Evolutionary conservation across 768 basidiomycete species (phyloP).

Genomic region (Macrolepiota dolichaula): DNA sequence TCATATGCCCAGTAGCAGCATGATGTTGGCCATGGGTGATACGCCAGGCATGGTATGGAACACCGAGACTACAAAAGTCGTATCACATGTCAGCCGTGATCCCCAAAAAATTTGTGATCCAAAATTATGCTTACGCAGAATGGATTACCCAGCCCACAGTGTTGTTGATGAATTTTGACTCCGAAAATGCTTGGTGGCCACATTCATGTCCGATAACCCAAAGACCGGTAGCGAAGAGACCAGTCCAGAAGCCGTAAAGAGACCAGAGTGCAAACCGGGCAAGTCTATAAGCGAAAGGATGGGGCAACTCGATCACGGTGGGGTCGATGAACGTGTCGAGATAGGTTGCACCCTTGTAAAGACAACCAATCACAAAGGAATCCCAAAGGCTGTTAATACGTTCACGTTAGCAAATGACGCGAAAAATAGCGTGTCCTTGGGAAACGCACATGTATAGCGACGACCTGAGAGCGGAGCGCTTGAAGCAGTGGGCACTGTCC

Average conservation of each 20-base stretch:
- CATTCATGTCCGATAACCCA: conserved; percentile 97
- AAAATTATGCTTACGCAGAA: conserved; percentile 54
- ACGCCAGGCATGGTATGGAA: conserved; percentile 96
- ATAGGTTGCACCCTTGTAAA: conserved; percentile 66
- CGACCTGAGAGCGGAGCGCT: conserved; percentile 83
- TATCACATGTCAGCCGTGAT: conserved; percentile 19
- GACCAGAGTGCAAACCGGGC: conserved; percentile 72
- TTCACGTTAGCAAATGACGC: conserved; percentile 1
- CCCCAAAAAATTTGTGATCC: conserved; percentile 23
- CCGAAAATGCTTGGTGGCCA: conserved; percentile 95
- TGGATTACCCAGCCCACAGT: conserved; percentile 90
- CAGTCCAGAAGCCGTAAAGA: conserved; percentile 75
- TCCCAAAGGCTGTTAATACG: conserved; percentile 62
- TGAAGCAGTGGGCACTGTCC: conserved; percentile 76
- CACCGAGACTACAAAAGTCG: conserved; percentile 62
- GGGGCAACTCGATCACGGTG: conserved; percentile 48
- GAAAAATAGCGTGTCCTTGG: background rate
- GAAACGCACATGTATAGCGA: conserved; percentile 68
- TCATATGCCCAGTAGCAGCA: conserved; percentile 90
- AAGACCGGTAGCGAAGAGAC: conserved; percentile 86
- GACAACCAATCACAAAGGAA: conserved; percentile 56
- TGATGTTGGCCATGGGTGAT: conserved; percentile 95
- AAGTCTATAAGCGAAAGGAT: conserved; percentile 58
- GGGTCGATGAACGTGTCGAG: conserved; percentile 63
- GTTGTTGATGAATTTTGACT: conserved; percentile 90